Evolutionary conservation across 768 basidiomycete genomes (phyloP).

Genomic region (Kwoniella mangroviensis): DNA sequence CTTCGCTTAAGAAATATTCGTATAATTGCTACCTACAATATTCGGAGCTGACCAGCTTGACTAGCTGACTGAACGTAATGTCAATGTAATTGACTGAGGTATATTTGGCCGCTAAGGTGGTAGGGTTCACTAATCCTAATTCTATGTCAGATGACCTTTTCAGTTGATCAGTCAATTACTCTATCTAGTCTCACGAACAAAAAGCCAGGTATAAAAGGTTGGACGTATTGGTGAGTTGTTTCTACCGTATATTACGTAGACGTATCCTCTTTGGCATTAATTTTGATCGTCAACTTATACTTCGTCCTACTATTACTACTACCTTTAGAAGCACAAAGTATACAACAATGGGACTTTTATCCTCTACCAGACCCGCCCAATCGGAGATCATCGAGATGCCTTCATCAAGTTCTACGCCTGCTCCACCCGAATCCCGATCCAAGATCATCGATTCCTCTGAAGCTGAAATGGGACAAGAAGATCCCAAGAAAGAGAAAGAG

Average conservation of each 20-base stretch:
- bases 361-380: background rate
- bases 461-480: background rate
- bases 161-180: too few species aligned
- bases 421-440: background rate
- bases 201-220: too few species aligned
- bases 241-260: background rate
- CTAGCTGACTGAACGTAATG: too few species aligned
- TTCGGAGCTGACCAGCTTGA: too few species aligned
- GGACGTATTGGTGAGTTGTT: too few species aligned
- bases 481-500: conserved; percentile 3
- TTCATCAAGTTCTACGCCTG: background rate
- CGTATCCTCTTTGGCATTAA: background rate
- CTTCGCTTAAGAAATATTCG: too few species aligned
- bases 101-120: too few species aligned
- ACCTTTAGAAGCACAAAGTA: background rate
- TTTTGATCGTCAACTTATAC: background rate
- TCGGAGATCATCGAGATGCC: conserved; percentile 36
- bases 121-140: too few species aligned
- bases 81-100: too few species aligned
- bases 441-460: background rate
- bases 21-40: too few species aligned
- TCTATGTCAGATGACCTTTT: too few species aligned
- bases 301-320: background rate
- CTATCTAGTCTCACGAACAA: too few species aligned
- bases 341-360: background rate